Evolutionary conservation across 139 green algal species (phyloP).

Genomic region (Micractinium sp.): DNA sequence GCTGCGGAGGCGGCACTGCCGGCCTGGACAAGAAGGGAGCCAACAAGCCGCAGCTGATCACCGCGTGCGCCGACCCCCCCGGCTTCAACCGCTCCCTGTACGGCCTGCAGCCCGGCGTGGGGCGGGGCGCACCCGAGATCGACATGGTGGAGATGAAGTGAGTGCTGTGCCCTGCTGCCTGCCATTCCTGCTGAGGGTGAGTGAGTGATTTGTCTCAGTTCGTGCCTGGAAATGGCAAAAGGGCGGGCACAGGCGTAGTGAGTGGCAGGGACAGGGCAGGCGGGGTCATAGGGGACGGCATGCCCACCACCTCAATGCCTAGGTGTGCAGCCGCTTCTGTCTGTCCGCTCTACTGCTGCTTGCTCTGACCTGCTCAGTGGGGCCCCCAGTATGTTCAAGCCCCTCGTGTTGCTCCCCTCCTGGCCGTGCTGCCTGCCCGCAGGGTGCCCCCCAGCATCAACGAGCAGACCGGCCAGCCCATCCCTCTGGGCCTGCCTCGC

Average conservation of each 20-base stretch:
- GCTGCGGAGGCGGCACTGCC: not conserved
- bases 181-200: not conserved
- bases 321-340: too few relatives aligned
- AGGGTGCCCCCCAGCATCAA: constrained; percentile 8
- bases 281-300: too few relatives aligned
- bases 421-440: not conserved
- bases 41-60: not conserved
- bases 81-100: constrained; percentile 11
- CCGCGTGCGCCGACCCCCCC: constrained; percentile 1
- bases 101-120: not conserved
- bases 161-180: not conserved
- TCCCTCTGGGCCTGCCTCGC: not conserved
- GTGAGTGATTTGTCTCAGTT: not conserved
- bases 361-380: too few relatives aligned
- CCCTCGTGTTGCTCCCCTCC: not conserved
- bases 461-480: not conserved
- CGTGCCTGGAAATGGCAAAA: too few relatives aligned
- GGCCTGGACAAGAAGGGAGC: not conserved
- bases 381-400: too few relatives aligned
- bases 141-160: constrained; percentile 24
- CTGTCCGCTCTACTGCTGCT: too few relatives aligned
- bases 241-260: too few relatives aligned
- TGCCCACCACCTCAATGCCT: too few relatives aligned
- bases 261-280: too few relatives aligned
- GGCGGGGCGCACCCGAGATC: constrained; percentile 9